Percentiles rank a stretch among this genome's conserved stretches.
Conservation (phyloP, 2,329 filamentous ascomycete species). For the Ophiostoma tasmaniense region DNA sequence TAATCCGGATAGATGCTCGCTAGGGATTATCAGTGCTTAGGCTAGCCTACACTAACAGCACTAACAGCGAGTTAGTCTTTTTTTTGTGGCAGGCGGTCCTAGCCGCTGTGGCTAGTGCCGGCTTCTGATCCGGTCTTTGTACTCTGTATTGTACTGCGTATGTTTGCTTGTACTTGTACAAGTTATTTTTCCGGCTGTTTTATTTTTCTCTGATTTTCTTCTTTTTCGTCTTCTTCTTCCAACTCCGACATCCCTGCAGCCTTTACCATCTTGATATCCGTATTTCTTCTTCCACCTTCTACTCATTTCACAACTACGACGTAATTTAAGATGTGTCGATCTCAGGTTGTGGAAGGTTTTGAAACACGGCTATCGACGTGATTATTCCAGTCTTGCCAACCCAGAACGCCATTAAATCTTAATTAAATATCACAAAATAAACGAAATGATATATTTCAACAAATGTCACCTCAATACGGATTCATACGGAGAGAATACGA, state of each 20-base stretch:
- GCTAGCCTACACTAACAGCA: neutral
- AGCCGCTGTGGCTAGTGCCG: slow-evolving; percentile 1
- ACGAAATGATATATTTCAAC: neutral
- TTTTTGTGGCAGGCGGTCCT: neutral
- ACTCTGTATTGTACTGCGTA: too few species aligned
- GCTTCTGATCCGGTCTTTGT: neutral
- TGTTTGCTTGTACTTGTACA: neutral
- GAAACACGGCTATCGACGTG: neutral
- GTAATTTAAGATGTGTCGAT: neutral
- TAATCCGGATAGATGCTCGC: neutral
- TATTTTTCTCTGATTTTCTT: neutral
- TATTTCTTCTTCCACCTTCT: neutral
- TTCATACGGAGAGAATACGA: neutral
- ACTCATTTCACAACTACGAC: neutral
- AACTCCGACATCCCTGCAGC: neutral
- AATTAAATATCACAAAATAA: neutral
- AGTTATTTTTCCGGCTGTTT: neutral
- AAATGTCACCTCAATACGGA: neutral
- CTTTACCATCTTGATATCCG: neutral
- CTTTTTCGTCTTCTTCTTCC: neutral
- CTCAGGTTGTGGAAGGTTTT: neutral
- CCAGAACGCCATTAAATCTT: neutral
- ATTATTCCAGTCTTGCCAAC: neutral
- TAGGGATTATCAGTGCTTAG: neutral
- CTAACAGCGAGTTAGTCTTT: neutral